Percentiles rank a stretch among this genome's conserved stretches.
These are phyloP conservation scores for Penicillium sp. DNA, from an alignment of 2,329 filamentous ascomycete species.

Conservation along the genomic window DNA sequence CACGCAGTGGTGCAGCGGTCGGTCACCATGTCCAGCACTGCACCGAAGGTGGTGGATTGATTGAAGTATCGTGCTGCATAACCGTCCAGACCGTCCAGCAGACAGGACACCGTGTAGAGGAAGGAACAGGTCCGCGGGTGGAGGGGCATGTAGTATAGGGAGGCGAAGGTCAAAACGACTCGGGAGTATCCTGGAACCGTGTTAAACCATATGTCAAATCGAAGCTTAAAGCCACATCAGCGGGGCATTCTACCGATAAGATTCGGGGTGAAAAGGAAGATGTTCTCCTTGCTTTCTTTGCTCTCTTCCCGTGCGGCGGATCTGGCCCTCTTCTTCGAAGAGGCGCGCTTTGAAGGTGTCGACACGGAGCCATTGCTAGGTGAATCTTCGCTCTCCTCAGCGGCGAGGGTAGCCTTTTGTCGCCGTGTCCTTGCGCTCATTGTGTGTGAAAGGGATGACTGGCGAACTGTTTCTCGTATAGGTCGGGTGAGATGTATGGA, in stretches of 20 bases:
- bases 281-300: slow-evolving; percentile 59
- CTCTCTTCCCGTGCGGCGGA: slow-evolving; percentile 26
- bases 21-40: slow-evolving; percentile 97
- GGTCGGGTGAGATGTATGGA: not conserved
- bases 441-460: slow-evolving; percentile 7
- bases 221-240: not conserved
- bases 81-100: slow-evolving; percentile 90
- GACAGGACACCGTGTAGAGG: slow-evolving; percentile 78
- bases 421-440: slow-evolving; percentile 36
- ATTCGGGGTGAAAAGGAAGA: slow-evolving; percentile 74
- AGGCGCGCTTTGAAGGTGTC: slow-evolving; percentile 24
- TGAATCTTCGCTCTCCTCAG: slow-evolving; percentile 27
- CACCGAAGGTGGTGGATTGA: slow-evolving; percentile 90
- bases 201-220: not conserved
- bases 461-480: not conserved
- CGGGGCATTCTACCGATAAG: slow-evolving; percentile 56
- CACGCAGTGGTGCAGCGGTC: slow-evolving; percentile 95
- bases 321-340: slow-evolving; percentile 24
- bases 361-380: slow-evolving; percentile 25
- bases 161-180: slow-evolving; percentile 74
- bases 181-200: slow-evolving; percentile 58
- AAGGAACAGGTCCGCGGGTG: slow-evolving; percentile 91
- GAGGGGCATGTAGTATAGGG: slow-evolving; percentile 97
- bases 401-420: slow-evolving; percentile 32
- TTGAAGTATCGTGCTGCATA: slow-evolving; percentile 79